These are phyloP conservation scores for Novymonas esmeraldas DNA, from an alignment of 208 protist species.

Conservation along the genomic window DNA sequence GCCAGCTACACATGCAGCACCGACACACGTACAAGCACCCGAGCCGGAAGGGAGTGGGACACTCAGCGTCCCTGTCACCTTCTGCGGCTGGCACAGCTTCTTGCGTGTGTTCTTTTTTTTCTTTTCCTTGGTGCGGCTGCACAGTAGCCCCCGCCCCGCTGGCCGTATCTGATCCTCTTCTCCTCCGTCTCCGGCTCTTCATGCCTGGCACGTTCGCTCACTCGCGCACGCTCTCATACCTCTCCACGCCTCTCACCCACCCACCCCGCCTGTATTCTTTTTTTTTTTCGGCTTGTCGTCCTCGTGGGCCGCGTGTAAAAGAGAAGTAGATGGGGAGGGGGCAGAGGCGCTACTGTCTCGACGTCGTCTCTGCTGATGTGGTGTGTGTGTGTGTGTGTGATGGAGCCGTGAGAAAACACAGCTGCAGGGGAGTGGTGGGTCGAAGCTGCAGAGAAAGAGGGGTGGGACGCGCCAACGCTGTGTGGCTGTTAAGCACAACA, in stretches of 20 bases:
- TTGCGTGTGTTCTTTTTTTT: neutral
- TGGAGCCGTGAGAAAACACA: no score
- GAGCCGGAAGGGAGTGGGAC: no score
- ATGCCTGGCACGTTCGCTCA: slow-evolving; percentile 5
- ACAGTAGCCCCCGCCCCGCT: neutral
- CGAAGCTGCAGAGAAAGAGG: neutral
- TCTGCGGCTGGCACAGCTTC: neutral
- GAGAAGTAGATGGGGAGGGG: neutral
- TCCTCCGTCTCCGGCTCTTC: slow-evolving; percentile 6
- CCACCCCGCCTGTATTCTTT: neutral
- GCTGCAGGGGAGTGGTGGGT: neutral
- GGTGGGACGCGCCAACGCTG: no score
- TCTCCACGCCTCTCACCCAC: neutral
- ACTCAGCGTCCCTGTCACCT: no score
- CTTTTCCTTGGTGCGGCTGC: neutral
- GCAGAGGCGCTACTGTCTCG: neutral
- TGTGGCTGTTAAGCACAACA: no score
- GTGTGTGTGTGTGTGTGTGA: no score
- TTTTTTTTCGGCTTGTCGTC: neutral
- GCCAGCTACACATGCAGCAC: neutral
- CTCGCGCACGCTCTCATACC: slow-evolving; percentile 1
- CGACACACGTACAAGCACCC: no score
- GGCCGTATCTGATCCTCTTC: slow-evolving; percentile 12
- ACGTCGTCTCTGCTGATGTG: neutral
- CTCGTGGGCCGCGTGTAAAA: neutral